These are phyloP conservation scores for Chenopodium album DNA, from an alignment of 148 eudicot species.

Conservation along the genomic window DNA sequence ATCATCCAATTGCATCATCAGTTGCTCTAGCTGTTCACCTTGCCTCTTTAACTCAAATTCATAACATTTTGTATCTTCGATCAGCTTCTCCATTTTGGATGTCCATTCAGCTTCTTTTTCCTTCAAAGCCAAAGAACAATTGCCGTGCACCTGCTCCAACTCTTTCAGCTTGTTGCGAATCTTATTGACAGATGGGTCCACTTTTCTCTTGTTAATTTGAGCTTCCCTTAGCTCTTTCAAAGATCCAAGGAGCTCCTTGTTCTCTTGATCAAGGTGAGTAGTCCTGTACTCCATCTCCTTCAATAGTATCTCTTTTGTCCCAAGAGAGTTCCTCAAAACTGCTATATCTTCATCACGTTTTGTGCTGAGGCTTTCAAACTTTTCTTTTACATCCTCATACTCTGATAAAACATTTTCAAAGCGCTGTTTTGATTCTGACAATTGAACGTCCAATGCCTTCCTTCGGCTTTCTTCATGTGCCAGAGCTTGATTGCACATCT, in stretches of 20 bases:
- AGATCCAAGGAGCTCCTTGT: slow-evolving; percentile 53
- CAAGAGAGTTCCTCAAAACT: slow-evolving; percentile 43
- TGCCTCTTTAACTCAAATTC: slow-evolving; percentile 40
- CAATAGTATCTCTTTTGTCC: slow-evolving; percentile 43
- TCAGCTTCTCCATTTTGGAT: slow-evolving; percentile 43
- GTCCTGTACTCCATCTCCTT: slow-evolving; percentile 62
- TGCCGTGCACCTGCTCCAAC: slow-evolving; percentile 54
- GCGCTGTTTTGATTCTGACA: slow-evolving; percentile 52
- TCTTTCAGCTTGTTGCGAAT: slow-evolving; percentile 49
- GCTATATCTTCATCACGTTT: slow-evolving; percentile 66
- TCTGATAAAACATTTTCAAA: slow-evolving; percentile 53
- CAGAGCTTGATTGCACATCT: slow-evolving; percentile 66
- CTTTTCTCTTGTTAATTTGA: slow-evolving; percentile 50
- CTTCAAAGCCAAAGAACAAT: slow-evolving; percentile 43
- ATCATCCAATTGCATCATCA: slow-evolving; percentile 49
- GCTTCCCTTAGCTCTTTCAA: slow-evolving; percentile 60
- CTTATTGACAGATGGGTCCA: slow-evolving; percentile 40
- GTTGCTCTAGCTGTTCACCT: slow-evolving; percentile 42
- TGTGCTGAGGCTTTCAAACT: slow-evolving; percentile 46
- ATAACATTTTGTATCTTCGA: slow-evolving; percentile 35
- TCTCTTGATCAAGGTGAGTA: slow-evolving; percentile 62
- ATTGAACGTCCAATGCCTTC: slow-evolving; percentile 53
- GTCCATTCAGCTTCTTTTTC: slow-evolving; percentile 72
- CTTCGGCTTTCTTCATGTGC: slow-evolving; percentile 76
- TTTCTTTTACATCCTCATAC: slow-evolving; percentile 51